Conservation (phyloP, 805 yeast species). For the Barnettozyma populi region DNA sequence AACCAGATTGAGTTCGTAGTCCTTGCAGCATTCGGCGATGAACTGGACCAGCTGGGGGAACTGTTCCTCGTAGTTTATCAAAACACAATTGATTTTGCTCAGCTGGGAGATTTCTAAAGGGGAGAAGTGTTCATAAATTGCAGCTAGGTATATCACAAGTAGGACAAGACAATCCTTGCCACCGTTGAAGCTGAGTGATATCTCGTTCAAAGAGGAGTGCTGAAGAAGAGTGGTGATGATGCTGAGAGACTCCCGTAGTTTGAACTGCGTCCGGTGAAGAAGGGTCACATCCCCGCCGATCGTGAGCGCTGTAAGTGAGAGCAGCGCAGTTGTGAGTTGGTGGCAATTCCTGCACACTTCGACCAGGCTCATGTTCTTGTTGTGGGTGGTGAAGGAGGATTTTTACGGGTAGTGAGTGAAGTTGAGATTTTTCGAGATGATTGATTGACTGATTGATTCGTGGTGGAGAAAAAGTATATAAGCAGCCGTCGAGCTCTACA, state of each 20-base stretch:
- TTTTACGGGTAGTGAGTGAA: not conserved
- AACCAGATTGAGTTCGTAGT: slow-evolving; percentile 49
- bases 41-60: slow-evolving; percentile 69
- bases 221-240: slow-evolving; percentile 1
- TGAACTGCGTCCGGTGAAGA: slow-evolving; percentile 3
- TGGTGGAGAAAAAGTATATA: not conserved
- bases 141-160: slow-evolving; percentile 68
- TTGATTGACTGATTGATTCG: too few relatives aligned
- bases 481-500: too few relatives aligned
- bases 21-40: slow-evolving; percentile 45
- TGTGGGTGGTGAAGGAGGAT: not conserved
- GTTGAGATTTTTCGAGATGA: not conserved
- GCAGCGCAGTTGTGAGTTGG: not conserved
- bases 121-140: slow-evolving; percentile 29
- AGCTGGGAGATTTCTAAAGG: slow-evolving; percentile 12
- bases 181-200: slow-evolving; percentile 87
- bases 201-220: slow-evolving; percentile 31
- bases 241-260: slow-evolving; percentile 1
- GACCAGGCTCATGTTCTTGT: slow-evolving; percentile 1
- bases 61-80: slow-evolving; percentile 68
- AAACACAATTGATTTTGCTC: slow-evolving; percentile 50
- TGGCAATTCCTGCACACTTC: slow-evolving; percentile 4
- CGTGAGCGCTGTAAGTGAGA: not conserved
- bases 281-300: not conserved
- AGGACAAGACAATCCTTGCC: slow-evolving; percentile 95